Conservation (phyloP, 2,329 filamentous ascomycete species). For the Westerdykella ornata region DNA sequence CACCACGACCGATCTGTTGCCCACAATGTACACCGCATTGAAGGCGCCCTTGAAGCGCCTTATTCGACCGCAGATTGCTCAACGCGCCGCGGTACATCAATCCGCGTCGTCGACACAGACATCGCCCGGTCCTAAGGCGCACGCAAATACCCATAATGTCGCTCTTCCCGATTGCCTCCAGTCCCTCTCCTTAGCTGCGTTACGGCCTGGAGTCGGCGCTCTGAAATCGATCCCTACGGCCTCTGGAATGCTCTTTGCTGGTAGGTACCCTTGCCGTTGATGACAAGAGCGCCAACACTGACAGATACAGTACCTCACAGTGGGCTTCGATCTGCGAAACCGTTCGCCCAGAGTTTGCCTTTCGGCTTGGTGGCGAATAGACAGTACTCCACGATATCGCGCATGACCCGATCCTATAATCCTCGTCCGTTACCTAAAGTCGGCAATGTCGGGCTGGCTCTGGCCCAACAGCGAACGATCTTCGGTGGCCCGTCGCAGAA, state of each 20-base stretch:
- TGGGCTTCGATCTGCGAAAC: slow-evolving; percentile 30
- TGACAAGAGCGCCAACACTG: background rate
- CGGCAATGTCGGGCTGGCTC: slow-evolving; percentile 33
- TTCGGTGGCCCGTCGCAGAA: slow-evolving; percentile 47
- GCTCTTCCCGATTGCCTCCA: slow-evolving; percentile 19
- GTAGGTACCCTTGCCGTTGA: slow-evolving; percentile 10
- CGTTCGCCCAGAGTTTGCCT: slow-evolving; percentile 26
- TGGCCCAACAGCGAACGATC: slow-evolving; percentile 41
- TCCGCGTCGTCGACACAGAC: slow-evolving; percentile 7
- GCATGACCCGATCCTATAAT: slow-evolving; percentile 28
- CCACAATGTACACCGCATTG: slow-evolving; percentile 35
- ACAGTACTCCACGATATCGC: slow-evolving; percentile 38
- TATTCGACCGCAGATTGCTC: slow-evolving; percentile 16
- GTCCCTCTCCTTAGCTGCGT: slow-evolving; percentile 16
- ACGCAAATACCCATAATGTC: slow-evolving; percentile 8
- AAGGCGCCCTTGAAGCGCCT: slow-evolving; percentile 31
- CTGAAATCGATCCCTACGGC: slow-evolving; percentile 11
- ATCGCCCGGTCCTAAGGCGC: background rate
- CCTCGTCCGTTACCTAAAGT: slow-evolving; percentile 25
- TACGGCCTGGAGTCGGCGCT: slow-evolving; percentile 11
- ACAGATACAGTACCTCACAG: slow-evolving; percentile 25
- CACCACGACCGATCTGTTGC: slow-evolving; percentile 36
- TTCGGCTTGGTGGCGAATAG: slow-evolving; percentile 19
- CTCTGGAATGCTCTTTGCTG: slow-evolving; percentile 13
- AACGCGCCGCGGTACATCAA: slow-evolving; percentile 18